Conservation (phyloP, 2,329 filamentous ascomycete species). For the Monilinia fructigena region DNA sequence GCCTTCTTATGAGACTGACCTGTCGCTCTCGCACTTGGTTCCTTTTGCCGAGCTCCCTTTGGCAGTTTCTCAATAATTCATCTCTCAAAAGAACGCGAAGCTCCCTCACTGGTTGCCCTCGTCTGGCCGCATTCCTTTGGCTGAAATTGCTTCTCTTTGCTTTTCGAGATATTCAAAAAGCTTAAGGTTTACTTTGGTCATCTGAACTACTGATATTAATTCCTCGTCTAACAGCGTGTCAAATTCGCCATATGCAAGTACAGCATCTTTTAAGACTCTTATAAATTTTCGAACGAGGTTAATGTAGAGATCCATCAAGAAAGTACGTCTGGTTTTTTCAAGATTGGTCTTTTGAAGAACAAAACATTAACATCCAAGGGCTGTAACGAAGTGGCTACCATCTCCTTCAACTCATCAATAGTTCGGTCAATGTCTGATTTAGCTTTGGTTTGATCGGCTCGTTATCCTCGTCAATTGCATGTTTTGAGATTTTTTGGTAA, state of each 20-base stretch:
- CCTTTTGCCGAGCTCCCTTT: background rate
- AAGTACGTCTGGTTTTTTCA: background rate
- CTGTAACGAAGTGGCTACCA: background rate
- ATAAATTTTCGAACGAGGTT: background rate
- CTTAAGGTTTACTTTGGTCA: background rate
- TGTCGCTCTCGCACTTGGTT: background rate
- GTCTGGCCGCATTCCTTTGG: background rate
- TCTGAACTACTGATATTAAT: background rate
- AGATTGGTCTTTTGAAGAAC: no score
- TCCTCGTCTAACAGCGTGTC: background rate
- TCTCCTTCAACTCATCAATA: background rate
- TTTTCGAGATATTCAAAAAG: background rate
- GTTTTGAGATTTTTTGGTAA: background rate
- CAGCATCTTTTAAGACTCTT: background rate
- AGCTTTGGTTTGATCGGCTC: background rate
- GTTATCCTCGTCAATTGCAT: background rate
- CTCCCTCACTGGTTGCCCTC: background rate
- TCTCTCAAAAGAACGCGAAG: background rate
- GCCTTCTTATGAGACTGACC: no score
- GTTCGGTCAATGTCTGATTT: background rate
- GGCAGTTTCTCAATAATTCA: background rate
- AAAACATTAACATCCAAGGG: background rate
- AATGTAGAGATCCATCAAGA: background rate
- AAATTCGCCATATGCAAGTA: slow-evolving; percentile 3
- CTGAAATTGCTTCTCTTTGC: background rate